phyloP scores from a whole-genome alignment of 257 asterid genomes.

The Oldenlandia corymbosa region DNA sequence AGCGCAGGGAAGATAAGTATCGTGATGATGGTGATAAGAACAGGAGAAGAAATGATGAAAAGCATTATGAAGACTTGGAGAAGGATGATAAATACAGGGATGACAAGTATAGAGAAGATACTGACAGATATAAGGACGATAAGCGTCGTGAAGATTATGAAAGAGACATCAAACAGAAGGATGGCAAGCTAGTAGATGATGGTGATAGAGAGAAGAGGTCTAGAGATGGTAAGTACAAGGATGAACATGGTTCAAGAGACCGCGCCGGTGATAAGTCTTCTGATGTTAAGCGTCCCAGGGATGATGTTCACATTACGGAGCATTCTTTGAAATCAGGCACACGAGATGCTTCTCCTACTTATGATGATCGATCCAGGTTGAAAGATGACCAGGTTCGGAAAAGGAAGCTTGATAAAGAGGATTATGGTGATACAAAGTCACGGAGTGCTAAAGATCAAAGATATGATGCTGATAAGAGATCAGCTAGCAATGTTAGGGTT shows the following conservation, averaged over 20 bases:
- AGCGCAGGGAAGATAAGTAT: conserved; percentile 54
- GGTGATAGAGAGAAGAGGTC: conserved; percentile 63
- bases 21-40: conserved; percentile 61
- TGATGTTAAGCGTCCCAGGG: conserved; percentile 56
- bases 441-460: conserved; percentile 61
- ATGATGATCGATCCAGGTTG: conserved; percentile 60
- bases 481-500: conserved; percentile 38
- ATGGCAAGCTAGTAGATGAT: conserved; percentile 56
- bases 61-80: conserved; percentile 50
- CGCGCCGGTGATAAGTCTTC: conserved; percentile 63
- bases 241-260: conserved; percentile 52
- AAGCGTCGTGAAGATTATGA: conserved; percentile 61
- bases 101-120: conserved; percentile 41
- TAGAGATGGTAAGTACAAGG: conserved; percentile 60
- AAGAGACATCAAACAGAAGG: conserved; percentile 45
- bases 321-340: conserved; percentile 48
- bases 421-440: conserved; percentile 58
- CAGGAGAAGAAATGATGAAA: conserved; percentile 38
- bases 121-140: conserved; percentile 54
- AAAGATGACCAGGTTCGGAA: conserved; percentile 75
- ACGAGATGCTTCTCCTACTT: conserved; percentile 56
- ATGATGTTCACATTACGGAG: conserved; percentile 56
- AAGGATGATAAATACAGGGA: conserved; percentile 47
- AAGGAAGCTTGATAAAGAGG: conserved; percentile 64
- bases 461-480: conserved; percentile 58